These are phyloP conservation scores for Inonotus obliquus DNA, from an alignment of 1,284 basidiomycete genomes.

Conservation along the genomic window DNA sequence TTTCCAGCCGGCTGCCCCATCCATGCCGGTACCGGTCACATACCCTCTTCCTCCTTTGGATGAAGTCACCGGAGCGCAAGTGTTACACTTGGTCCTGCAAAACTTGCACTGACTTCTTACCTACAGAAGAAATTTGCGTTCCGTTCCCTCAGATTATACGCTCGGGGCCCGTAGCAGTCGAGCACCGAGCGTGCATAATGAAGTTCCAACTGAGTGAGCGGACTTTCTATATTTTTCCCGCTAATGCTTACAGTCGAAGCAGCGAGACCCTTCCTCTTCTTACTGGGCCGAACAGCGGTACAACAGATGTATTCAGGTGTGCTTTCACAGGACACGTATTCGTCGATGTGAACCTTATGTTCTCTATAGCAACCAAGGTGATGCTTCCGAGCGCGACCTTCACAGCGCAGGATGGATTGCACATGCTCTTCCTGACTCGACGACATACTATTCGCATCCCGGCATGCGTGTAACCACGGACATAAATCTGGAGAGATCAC, in stretches of 20 bases:
- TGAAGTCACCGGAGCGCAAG: conserved; percentile 11
- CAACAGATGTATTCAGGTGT: not conserved
- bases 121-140: conserved; percentile 1
- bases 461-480: conserved; percentile 57
- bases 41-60: conserved; percentile 16
- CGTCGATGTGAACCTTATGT: not conserved
- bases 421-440: conserved; percentile 62
- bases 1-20: not conserved
- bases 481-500: conserved; percentile 50
- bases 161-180: conserved; percentile 14
- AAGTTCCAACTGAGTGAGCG: conserved; percentile 14
- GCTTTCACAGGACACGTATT: not conserved
- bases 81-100: not conserved
- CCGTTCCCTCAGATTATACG: conserved; percentile 18
- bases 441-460: conserved; percentile 61
- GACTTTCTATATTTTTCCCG: not conserved
- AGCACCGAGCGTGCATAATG: conserved; percentile 9
- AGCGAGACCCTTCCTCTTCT: conserved; percentile 17
- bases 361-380: not conserved
- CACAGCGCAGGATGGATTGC: conserved; percentile 50
- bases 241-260: not conserved
- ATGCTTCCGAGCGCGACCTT: conserved; percentile 12
- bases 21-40: not conserved
- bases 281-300: not conserved
- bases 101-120: not conserved